Evolutionary conservation across 2,329 filamentous ascomycete genomes (phyloP), one percentile per base, ranked within the genome.

Genomic region (Fusarium chlamydosporum): DNA sequence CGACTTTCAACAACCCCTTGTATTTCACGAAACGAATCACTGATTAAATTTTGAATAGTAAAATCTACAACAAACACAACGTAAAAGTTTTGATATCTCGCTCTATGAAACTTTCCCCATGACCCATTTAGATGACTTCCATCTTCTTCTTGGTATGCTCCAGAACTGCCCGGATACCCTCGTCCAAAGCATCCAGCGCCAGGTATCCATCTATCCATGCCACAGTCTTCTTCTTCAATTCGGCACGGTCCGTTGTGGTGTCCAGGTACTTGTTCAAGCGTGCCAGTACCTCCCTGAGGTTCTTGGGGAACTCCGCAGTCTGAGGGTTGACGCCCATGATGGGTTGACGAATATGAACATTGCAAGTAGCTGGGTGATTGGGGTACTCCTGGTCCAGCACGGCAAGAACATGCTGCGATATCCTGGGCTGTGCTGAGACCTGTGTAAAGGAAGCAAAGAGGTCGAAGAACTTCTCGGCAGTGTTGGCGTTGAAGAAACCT

Each of bases 401-500:
- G 46, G 87, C 84, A 41, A 96, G 79, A 47, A 97, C 90, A 77
- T 96, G 92, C 67, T 91, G 85, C 38, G 94, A 81, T 40, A 97
- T 88, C 73, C 82, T 89, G 12, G 81, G 77, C 56, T 91, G 84
- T 56, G 90, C 90, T 2, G 89, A 85, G 31, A 94, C 82, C 40
- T 87, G 81, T 20, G 84, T 82, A 78, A 97, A 97, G 7, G 84
- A 82, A 4, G 88, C 83, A 68, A 97, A 91, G 81, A 96, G 86
- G 74, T 91, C 83, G 79, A 96, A 98, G 80, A 97, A 97, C 23
- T 86, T 82, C 73, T 91, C 89, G 4, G 89, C 93, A 8, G 93
- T 84, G 1, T 83, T 81, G 3, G 89, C 80, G 62, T 86, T 87
- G 76, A 90, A 89, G 69, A 92, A 89, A 53, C 91, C 87, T 73